phyloP scores from a whole-genome alignment of 176 grass and related monocot species.

The Areca catechu region DNA sequence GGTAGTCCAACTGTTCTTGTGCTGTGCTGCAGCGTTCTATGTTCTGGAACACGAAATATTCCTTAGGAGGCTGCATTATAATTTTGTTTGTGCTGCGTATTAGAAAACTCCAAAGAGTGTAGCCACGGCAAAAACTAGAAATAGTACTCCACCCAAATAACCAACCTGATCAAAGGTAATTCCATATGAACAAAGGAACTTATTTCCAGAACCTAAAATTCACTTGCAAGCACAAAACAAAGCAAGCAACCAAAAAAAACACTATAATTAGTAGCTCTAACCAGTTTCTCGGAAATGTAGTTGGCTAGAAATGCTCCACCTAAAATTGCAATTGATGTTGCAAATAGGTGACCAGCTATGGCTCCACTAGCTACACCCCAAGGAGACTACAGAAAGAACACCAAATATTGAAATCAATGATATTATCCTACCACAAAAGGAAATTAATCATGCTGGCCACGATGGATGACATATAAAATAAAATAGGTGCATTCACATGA shows the following conservation, averaged over 20 bases:
- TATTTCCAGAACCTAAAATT: background rate
- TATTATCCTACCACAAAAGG: background rate
- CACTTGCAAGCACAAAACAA: background rate
- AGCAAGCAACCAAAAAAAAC: background rate
- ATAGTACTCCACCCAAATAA: slow-evolving; percentile 67
- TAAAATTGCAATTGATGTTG: slow-evolving; percentile 68
- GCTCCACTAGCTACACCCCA: slow-evolving; percentile 81
- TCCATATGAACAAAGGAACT: background rate
- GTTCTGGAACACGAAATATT: too few species aligned
- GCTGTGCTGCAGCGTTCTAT: too few species aligned
- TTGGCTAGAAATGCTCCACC: slow-evolving; percentile 86
- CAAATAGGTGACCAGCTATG: slow-evolving; percentile 75
- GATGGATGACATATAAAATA: background rate
- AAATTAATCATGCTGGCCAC: background rate
- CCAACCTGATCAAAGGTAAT: slow-evolving; percentile 45
- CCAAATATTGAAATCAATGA: too few species aligned
- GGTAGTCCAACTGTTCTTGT: too few species aligned
- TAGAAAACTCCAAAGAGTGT: slow-evolving; percentile 83
- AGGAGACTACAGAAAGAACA: slow-evolving; percentile 52
- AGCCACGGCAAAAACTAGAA: slow-evolving; percentile 67
- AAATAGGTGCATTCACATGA: background rate
- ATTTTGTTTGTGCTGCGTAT: background rate
- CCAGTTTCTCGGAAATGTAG: slow-evolving; percentile 92
- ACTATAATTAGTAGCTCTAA: slow-evolving; percentile 25
- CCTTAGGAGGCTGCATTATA: too few species aligned